These are phyloP conservation scores for Torulaspora quercuum DNA, from an alignment of 805 yeast species.

Conservation along the genomic window DNA sequence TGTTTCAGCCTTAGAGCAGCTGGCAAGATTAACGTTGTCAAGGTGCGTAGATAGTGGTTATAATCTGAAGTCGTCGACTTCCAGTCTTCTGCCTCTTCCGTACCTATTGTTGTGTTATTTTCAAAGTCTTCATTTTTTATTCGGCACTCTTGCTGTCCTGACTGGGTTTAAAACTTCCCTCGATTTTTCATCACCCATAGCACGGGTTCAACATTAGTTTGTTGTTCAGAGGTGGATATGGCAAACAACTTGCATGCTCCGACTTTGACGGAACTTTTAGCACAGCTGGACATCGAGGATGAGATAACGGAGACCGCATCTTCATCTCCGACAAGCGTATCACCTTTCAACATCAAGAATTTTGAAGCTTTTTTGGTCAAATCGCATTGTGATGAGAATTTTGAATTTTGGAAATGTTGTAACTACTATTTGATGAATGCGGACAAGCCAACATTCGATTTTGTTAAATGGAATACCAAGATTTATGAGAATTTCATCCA, in stretches of 20 bases:
- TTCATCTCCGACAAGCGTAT: constrained; percentile 3
- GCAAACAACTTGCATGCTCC: constrained; percentile 4
- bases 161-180: too few relatives aligned
- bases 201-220: too few relatives aligned
- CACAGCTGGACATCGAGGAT: constrained; percentile 8
- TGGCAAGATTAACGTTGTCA: too few relatives aligned
- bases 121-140: too few relatives aligned
- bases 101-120: too few relatives aligned
- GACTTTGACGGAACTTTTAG: constrained; percentile 7
- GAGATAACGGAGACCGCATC: constrained; percentile 3
- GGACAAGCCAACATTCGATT: constrained; percentile 12
- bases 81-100: too few relatives aligned
- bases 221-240: too few relatives aligned
- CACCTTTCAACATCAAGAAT: constrained; percentile 19
- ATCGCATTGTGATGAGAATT: constrained; percentile 35
- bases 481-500: constrained; percentile 26
- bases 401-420: constrained; percentile 24
- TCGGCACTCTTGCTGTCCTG: too few relatives aligned
- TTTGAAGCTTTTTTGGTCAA: constrained; percentile 26
- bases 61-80: too few relatives aligned
- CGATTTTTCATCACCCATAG: too few relatives aligned
- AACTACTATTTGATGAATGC: constrained; percentile 11
- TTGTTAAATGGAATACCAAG: constrained; percentile 24
- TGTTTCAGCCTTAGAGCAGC: too few relatives aligned
- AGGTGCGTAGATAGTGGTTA: too few relatives aligned